Percentiles rank a stretch among this genome's conserved stretches.
Conservation (phyloP, 1,139 yeast species). For the Geotrichum aggregatum region DNA sequence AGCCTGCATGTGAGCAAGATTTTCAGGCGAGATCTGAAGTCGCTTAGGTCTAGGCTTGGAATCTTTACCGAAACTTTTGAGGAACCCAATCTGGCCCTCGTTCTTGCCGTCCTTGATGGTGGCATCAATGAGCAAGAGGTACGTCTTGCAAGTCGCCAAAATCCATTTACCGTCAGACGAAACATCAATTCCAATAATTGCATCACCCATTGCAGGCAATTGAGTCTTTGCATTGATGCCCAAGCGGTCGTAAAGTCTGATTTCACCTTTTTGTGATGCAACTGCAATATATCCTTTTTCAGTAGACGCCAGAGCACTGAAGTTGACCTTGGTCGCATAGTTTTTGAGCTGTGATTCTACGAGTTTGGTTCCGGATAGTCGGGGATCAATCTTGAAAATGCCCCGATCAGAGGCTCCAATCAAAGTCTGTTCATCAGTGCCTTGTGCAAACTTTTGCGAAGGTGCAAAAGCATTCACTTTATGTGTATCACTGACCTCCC, state of each 20-base stretch:
- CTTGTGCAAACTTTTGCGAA: conserved; percentile 63
- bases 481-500: conserved; percentile 50
- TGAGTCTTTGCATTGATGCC: conserved; percentile 77
- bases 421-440: conserved; percentile 68
- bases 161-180: conserved; percentile 81
- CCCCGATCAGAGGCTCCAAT: conserved; percentile 64
- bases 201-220: conserved; percentile 78
- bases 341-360: conserved; percentile 53
- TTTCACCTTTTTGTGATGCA: conserved; percentile 70
- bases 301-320: conserved; percentile 66
- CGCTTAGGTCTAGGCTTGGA: conserved; percentile 67
- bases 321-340: conserved; percentile 53
- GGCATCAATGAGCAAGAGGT: conserved; percentile 64
- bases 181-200: conserved; percentile 60
- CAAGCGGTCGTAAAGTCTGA: conserved; percentile 66
- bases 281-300: conserved; percentile 71
- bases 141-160: conserved; percentile 70
- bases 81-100: conserved; percentile 51
- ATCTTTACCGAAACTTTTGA: conserved; percentile 60
- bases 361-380: conserved; percentile 55
- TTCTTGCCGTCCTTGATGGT: conserved; percentile 55
- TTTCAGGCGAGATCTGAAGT: conserved; percentile 66
- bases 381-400: conserved; percentile 73
- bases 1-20: conserved; percentile 58
- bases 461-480: conserved; percentile 62